phyloP scores from a whole-genome alignment of 2,329 filamentous ascomycete species.

The Aspergillus ochraceus region DNA sequence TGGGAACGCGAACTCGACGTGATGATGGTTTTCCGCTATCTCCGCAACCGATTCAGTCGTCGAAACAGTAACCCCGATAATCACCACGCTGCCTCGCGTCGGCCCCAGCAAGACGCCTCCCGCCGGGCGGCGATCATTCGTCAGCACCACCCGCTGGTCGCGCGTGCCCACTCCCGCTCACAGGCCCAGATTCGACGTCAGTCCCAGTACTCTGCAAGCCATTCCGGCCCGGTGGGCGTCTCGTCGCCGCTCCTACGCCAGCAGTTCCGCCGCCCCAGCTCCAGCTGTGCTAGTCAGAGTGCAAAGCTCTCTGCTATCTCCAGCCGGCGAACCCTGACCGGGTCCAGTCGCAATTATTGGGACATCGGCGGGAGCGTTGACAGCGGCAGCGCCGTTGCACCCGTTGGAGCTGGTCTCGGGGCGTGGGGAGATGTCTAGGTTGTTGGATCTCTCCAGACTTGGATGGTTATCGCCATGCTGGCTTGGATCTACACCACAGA shows the following conservation, averaged over 20 bases:
- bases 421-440: constrained; percentile 67
- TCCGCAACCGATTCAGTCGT: constrained; percentile 70
- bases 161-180: constrained; percentile 48
- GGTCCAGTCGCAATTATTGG: constrained; percentile 85
- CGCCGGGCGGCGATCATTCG: constrained; percentile 81
- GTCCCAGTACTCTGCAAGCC: constrained; percentile 40
- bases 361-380: constrained; percentile 80
- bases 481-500: not conserved
- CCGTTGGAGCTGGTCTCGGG: constrained; percentile 69
- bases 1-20: constrained; percentile 94
- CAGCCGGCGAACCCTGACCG: constrained; percentile 55
- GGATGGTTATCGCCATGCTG: not conserved
- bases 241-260: constrained; percentile 40
- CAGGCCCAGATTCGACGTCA: constrained; percentile 56
- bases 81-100: constrained; percentile 34
- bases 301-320: constrained; percentile 73
- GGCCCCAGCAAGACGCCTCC: constrained; percentile 61
- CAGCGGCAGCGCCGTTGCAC: constrained; percentile 70
- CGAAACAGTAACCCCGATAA: constrained; percentile 42
- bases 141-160: constrained; percentile 84
- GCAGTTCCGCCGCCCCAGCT: constrained; percentile 51
- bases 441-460: not conserved
- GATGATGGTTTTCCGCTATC: constrained; percentile 85
- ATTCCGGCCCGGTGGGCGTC: constrained; percentile 25
- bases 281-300: constrained; percentile 86